A percentile compares a stretch with the other conserved stretches of the same genome.
Conservation (phyloP, 2,329 filamentous ascomycete genomes). For the Byssothecium circinans region DNA sequence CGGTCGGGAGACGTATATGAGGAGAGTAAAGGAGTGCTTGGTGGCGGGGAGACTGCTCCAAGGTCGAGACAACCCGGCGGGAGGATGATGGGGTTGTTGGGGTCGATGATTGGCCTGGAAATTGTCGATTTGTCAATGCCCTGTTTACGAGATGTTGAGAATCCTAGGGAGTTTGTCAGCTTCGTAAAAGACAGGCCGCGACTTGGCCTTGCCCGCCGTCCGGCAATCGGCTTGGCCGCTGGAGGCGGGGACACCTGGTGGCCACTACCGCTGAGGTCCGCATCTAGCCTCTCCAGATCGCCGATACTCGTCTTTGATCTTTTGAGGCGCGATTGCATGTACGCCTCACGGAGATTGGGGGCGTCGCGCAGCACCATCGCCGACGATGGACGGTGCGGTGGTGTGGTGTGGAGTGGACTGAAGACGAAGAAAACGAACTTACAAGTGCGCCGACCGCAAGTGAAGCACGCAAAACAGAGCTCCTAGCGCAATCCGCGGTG, state of each 20-base stretch:
- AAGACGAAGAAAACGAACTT: slow-evolving; percentile 18
- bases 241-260: slow-evolving; percentile 11
- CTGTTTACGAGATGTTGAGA: slow-evolving; percentile 18
- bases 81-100: slow-evolving; percentile 18
- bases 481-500: slow-evolving; percentile 23
- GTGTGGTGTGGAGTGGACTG: not conserved
- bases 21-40: not conserved
- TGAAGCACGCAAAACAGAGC: slow-evolving; percentile 5
- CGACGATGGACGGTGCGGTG: not conserved
- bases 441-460: slow-evolving; percentile 19
- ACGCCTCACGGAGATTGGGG: slow-evolving; percentile 7
- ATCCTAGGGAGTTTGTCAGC: slow-evolving; percentile 31
- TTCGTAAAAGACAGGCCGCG: slow-evolving; percentile 32
- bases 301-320: slow-evolving; percentile 20
- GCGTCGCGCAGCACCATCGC: not conserved
- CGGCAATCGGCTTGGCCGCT: slow-evolving; percentile 15
- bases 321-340: slow-evolving; percentile 18
- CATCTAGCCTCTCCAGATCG: slow-evolving; percentile 20
- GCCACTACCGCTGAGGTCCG: not conserved
- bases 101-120: slow-evolving; percentile 28
- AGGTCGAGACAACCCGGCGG: slow-evolving; percentile 12
- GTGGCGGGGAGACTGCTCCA: slow-evolving; percentile 8
- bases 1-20: slow-evolving; percentile 3
- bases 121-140: slow-evolving; percentile 27
- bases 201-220: slow-evolving; percentile 9